A percentile compares a stretch with the other conserved stretches of the same genome.
Evolutionary conservation across 2,329 filamentous ascomycete species (phyloP).

Genomic region (Alternaria triticina): DNA sequence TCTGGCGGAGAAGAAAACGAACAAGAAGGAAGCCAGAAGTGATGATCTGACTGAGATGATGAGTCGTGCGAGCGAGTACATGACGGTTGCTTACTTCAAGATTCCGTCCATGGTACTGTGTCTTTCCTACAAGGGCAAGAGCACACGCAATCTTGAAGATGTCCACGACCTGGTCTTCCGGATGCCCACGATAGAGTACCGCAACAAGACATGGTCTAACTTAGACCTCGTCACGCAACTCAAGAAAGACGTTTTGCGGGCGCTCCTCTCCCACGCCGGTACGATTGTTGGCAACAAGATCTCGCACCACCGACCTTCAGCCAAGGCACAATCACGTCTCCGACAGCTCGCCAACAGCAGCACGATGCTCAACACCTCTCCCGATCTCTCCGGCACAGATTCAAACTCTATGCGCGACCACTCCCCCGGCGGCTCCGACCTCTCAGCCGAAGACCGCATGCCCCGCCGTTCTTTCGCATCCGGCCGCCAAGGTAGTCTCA

Average conservation of each 20-base stretch:
- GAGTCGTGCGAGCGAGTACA: conserved; percentile 90
- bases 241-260: conserved; percentile 93
- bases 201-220: conserved; percentile 99
- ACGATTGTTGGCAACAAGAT: conserved; percentile 98
- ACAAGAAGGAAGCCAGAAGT: conserved; percentile 67
- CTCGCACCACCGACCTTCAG: conserved; percentile 82
- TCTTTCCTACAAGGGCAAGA: conserved; percentile 94
- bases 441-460: conserved; percentile 26
- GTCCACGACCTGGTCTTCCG: conserved; percentile 98
- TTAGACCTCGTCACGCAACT: conserved; percentile 89
- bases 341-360: conserved; percentile 84
- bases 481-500: conserved; percentile 36
- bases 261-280: conserved; percentile 91
- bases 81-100: conserved; percentile 95
- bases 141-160: conserved; percentile 93
- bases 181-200: conserved; percentile 90
- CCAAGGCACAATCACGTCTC: conserved; percentile 77
- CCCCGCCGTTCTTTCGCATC: conserved; percentile 40
- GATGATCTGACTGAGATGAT: conserved; percentile 99
- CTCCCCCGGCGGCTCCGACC: conserved; percentile 37
- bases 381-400: conserved; percentile 42
- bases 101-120: conserved; percentile 95
- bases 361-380: conserved; percentile 60
- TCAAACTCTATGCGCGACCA: conserved; percentile 41
- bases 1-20: conserved; percentile 53